Base-by-base conservation (phyloP, 208 protist species). In the Crithidia expoeki region DNA sequence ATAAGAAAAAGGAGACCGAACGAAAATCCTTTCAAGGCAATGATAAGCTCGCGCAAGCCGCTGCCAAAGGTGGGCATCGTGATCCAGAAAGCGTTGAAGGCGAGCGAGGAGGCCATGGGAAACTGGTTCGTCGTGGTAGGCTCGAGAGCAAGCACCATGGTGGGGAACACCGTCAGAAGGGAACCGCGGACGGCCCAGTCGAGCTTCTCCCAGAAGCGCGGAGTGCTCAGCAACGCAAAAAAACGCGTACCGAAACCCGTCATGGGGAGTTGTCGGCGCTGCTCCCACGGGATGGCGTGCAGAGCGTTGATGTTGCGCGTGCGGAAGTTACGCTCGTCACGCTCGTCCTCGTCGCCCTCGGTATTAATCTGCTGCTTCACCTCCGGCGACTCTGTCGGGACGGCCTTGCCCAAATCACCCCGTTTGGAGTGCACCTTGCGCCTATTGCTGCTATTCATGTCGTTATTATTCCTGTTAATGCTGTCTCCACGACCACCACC, bases 71-170 rank as follows among this genome's bases (percentile, higher is more conserved):
- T 96, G 32, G 89, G 89, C 83, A 86, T 91, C 12, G 87, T 89
- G 62, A 96, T 94, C 89, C 92, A 96, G 69, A 94, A 96, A 32
- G 92, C 92, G 36, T 86, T 86, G 76, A 94, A 94, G 40, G 92
- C 88, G 28, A 94, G 75, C 5, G 76, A 84, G 53, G 85, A 90
- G 33, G 92, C 80, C 73, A 96, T 80, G 11, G 92, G 89, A 33
- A 96, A 90, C 59, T 85, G 68, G 23, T 47, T 4, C 30, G 67
- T 66, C 47, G 92, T 96, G 52, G 79, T 50, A 6, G 89, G 89
- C 68, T 96, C 87, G 12, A 96, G 77, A 2, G 87, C 81, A 2
- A 96, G 84, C 68, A 96, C 84, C 92, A 94, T 96, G 14, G 86
- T 87, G 19, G 92, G 92, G 6, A 96, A 60, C 38, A 96, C 86